Evolutionary conservation across 2,329 filamentous ascomycete genomes (phyloP), one percentile per base, ranked within the genome.

Genomic region (Akanthomyces uredinophilus): DNA sequence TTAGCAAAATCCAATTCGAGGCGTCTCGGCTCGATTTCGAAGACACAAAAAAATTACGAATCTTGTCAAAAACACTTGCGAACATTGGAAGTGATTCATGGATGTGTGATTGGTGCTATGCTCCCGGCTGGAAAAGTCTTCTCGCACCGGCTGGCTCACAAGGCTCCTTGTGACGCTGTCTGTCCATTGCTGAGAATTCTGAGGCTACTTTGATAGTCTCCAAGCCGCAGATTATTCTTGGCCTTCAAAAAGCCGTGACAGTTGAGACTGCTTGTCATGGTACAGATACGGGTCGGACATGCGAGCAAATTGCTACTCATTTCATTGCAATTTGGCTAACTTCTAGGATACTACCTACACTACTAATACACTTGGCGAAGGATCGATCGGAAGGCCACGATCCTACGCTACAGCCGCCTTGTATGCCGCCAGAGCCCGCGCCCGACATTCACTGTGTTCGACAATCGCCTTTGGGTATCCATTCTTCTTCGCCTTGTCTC

Each of bases 401-500:
- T 14, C 11, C n/a, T 53, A 58, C 10, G 53, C 61, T 29, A 62
- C 39, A 5, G 61, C 75, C 49, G 78, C 79, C 73, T 93, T 94
- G 72, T 92, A 96, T 66, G 85, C 84, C 60, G 75, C 77, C 71
- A 95, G 75, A 32, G 88, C 88, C 66, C 84, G 81, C 58, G 89
- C 85, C 63, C 92, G 83, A 58, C 83, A 83, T 14, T 78, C 78
- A 69, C 87, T 88, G 72, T 96, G 92, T 46, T 89, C 83, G 1
- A 96, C 90, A 66, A 94, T 87, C 10, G 85, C 84, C 72, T 80
- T 78, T 0, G 92, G 91, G 71, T 96, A 96, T 0, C 89, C 88
- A 8, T 78, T 81, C 74, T 83, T 87, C 75, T 82, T 81, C 8
- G 87, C 89, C 65, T 82, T 73, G 11, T 75, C 74, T 1, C 73